These are phyloP conservation scores for Ustilago esculenta DNA, from an alignment of 1,284 basidiomycete genomes.

Conservation along the genomic window DNA sequence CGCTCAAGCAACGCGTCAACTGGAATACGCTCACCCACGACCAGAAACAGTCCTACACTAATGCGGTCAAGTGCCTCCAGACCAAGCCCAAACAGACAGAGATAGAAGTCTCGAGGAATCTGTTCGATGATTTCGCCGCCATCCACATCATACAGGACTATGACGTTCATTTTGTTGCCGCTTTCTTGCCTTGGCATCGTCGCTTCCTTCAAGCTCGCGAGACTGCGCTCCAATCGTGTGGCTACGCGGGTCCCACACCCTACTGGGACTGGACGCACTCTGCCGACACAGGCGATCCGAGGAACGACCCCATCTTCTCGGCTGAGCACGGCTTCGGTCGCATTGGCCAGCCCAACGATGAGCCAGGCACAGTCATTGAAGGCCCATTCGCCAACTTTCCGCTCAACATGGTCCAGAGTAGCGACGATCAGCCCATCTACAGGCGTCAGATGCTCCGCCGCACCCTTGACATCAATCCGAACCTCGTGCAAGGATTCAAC, in stretches of 20 bases:
- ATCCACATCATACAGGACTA: conserved; percentile 15
- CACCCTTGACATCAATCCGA: background rate
- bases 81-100: conserved; percentile 3
- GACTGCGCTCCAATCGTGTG: conserved; percentile 9
- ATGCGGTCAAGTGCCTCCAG: conserved; percentile 17
- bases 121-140: conserved; percentile 15
- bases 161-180: conserved; percentile 10
- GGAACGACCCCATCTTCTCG: conserved; percentile 4
- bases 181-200: conserved; percentile 22
- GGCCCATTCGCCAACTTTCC: conserved; percentile 10
- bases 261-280: conserved; percentile 24
- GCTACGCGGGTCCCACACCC: conserved; percentile 7
- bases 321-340: conserved; percentile 7
- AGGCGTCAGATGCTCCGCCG: conserved; percentile 2
- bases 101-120: conserved; percentile 1
- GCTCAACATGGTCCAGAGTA: background rate
- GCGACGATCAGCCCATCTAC: background rate
- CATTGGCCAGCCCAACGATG: background rate
- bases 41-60: conserved; percentile 12
- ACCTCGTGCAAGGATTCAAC: conserved; percentile 9
- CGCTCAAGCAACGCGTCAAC: conserved; percentile 12
- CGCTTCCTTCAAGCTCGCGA: conserved; percentile 18
- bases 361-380: background rate
- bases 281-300: conserved; percentile 5
- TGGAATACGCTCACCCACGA: conserved; percentile 4